Percentiles rank a stretch among this genome's conserved stretches.
These are phyloP conservation scores for Pleurotus cornucopiae DNA, from an alignment of 768 basidiomycete species.

Conservation along the genomic window DNA sequence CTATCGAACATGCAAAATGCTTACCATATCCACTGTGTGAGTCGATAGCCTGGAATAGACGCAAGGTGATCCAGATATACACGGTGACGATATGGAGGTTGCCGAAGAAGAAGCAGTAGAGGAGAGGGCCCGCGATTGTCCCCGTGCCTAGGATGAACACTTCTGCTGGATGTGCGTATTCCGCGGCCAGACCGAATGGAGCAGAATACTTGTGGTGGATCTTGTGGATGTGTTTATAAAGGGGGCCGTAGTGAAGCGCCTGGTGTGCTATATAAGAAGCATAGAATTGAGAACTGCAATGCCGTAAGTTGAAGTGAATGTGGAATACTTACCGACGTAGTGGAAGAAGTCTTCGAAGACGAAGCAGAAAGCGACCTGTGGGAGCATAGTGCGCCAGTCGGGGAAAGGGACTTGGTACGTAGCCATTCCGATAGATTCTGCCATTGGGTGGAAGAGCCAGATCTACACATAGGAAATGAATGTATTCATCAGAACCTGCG, in stretches of 20 bases:
- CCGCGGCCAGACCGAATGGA: conserved; percentile 95
- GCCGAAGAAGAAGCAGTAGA: conserved; percentile 73
- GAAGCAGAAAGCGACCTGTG: conserved; percentile 86
- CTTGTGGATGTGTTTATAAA: conserved; percentile 95
- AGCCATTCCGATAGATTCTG: conserved; percentile 81
- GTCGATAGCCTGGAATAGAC: conserved; percentile 96
- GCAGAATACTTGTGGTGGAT: conserved; percentile 97
- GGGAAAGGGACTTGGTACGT: conserved; percentile 96
- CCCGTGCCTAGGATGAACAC: conserved; percentile 92
- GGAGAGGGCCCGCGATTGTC: conserved; percentile 82
- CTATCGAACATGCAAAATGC: conserved; percentile 16
- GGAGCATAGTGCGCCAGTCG: conserved; percentile 56
- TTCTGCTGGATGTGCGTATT: conserved; percentile 97
- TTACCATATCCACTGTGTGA: conserved; percentile 93
- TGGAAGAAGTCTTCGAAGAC: conserved; percentile 96
- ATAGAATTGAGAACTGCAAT: background rate
- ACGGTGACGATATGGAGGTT: conserved; percentile 91
- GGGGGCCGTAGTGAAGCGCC: conserved; percentile 77
- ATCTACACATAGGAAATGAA: conserved; percentile 43
- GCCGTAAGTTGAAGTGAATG: background rate
- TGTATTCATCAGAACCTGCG: background rate
- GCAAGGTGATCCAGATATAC: conserved; percentile 89
- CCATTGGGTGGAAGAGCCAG: conserved; percentile 88
- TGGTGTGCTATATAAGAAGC: conserved; percentile 62
- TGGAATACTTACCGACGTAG: conserved; percentile 57